These are phyloP conservation scores for Nasturtium officinale DNA, from an alignment of 345 rosid genomes.

Conservation along the genomic window DNA sequence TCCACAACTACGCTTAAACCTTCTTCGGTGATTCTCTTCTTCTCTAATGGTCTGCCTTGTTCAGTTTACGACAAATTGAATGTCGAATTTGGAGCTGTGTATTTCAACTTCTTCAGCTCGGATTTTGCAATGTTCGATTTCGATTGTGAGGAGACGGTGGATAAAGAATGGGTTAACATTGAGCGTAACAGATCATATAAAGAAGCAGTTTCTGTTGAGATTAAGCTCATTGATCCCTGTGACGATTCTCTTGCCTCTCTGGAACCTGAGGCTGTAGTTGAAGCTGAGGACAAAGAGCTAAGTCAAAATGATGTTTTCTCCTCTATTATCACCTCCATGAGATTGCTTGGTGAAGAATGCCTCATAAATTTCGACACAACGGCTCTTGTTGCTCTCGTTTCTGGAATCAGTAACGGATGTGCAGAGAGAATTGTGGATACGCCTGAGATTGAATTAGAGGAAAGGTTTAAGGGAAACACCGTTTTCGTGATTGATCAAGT, in stretches of 20 bases:
- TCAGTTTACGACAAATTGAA: constrained; percentile 42
- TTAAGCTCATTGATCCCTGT: constrained; percentile 49
- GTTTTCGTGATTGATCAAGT: constrained; percentile 86
- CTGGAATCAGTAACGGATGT: constrained; percentile 84
- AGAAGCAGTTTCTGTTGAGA: constrained; percentile 60
- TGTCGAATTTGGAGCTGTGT: constrained; percentile 58
- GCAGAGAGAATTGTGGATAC: constrained; percentile 54
- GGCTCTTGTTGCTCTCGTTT: constrained; percentile 80
- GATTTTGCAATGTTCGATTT: constrained; percentile 44
- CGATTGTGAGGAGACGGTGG: constrained; percentile 53
- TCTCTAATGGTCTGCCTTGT: constrained; percentile 58
- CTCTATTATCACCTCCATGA: constrained; percentile 57
- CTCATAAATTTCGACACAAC: constrained; percentile 79
- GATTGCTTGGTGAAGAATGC: constrained; percentile 41
- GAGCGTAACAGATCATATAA: constrained; percentile 42
- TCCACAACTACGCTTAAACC: constrained; percentile 54
- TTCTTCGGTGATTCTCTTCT: constrained; percentile 65
- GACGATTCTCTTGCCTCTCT: constrained; percentile 20
- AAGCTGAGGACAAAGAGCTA: constrained; percentile 33
- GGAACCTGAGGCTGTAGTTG: constrained; percentile 23
- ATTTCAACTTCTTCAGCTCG: constrained; percentile 32
- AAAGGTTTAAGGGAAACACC: constrained; percentile 75
- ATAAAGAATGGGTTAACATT: constrained; percentile 74
- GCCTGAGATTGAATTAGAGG: constrained; percentile 53
- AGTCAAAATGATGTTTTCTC: constrained; percentile 41